Conservation (phyloP, 352 stramenopile genomes). For the Globisporangium nunn region DNA sequence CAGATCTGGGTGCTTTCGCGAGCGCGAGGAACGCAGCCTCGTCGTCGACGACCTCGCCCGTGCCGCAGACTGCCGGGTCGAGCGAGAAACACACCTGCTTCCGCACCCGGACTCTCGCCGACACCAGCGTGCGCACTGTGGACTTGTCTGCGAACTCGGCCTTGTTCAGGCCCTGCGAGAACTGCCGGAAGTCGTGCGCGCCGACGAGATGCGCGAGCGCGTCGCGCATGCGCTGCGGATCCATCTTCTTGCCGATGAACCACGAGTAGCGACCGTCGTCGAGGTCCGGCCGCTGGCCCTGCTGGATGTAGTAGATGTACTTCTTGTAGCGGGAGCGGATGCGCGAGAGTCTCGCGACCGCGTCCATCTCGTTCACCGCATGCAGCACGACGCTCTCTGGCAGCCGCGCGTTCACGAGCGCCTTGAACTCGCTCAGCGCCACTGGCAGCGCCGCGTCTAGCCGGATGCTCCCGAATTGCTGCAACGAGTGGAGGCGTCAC, state of each 20-base stretch:
- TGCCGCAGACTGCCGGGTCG: constrained; percentile 43
- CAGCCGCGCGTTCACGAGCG: constrained; percentile 50
- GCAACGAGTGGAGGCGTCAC: neutral
- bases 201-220: constrained; percentile 63
- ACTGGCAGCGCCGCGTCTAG: constrained; percentile 32
- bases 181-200: constrained; percentile 71
- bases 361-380: constrained; percentile 23
- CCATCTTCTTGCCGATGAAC: constrained; percentile 67
- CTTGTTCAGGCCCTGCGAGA: constrained; percentile 73
- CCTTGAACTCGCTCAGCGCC: constrained; percentile 32
- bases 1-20: constrained; percentile 3
- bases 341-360: constrained; percentile 29
- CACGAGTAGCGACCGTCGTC: constrained; percentile 72
- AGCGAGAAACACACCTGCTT: constrained; percentile 70
- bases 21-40: constrained; percentile 2
- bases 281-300: constrained; percentile 63
- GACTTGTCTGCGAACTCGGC: constrained; percentile 46
- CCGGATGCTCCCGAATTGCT: constrained; percentile 85
- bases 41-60: constrained; percentile 52
- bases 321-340: constrained; percentile 84
- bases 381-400: constrained; percentile 45
- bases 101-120: constrained; percentile 46
- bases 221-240: constrained; percentile 54
- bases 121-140: constrained; percentile 64
- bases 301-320: constrained; percentile 88